These are phyloP conservation scores for Silene vulgaris DNA, from an alignment of 179 eudicot species.

Conservation along the genomic window DNA sequence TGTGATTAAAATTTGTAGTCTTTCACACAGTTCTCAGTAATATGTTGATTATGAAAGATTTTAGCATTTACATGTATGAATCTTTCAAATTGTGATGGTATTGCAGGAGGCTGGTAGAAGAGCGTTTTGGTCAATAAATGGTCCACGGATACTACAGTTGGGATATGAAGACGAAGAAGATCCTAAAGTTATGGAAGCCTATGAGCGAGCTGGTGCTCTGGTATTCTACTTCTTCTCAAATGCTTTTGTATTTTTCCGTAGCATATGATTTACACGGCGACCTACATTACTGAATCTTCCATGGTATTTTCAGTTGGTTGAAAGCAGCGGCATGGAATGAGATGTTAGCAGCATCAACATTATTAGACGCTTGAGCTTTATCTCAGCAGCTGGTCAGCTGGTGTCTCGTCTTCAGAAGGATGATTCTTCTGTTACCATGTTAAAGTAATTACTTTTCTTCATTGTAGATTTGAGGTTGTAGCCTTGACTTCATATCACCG, in stretches of 20 bases:
- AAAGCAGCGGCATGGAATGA: slow-evolving; percentile 45
- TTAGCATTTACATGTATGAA: background rate
- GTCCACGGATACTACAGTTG: slow-evolving; percentile 85
- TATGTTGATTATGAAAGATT: no score
- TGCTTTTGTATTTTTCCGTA: no score
- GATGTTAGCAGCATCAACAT: slow-evolving; percentile 16
- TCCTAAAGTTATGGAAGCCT: slow-evolving; percentile 93
- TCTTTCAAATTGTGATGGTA: background rate
- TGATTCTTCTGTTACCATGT: background rate
- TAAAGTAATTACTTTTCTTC: background rate
- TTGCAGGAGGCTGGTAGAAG: slow-evolving; percentile 85
- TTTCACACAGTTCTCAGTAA: no score
- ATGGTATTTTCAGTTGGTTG: slow-evolving; percentile 59
- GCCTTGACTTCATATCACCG: background rate
- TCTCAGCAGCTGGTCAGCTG: background rate
- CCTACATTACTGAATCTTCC: background rate
- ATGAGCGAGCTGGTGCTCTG: slow-evolving; percentile 80
- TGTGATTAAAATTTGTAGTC: background rate
- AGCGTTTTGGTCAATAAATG: slow-evolving; percentile 94
- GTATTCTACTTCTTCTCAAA: slow-evolving; percentile 32
- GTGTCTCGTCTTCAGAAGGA: background rate
- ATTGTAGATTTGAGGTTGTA: no score
- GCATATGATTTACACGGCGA: background rate
- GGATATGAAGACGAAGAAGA: slow-evolving; percentile 96
- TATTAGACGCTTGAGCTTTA: background rate